Percentiles rank a stretch among this genome's conserved stretches.
phyloP scores from a whole-genome alignment of 1,284 basidiomycete species.

The Pyrrhoderma noxium region DNA sequence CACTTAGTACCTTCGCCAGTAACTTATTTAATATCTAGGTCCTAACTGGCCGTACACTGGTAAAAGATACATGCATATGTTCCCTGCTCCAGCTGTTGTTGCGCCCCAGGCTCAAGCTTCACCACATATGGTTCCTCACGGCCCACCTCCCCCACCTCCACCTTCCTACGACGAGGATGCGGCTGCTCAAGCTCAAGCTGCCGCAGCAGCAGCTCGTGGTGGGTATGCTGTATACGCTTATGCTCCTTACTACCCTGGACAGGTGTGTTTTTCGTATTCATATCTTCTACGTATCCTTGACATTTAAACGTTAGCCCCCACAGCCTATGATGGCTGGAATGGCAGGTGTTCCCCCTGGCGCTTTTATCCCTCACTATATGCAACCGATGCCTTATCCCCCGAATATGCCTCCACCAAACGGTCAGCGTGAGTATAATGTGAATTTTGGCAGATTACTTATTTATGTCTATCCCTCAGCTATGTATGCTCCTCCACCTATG shows the following conservation, averaged over 20 bases:
- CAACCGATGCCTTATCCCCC: conserved; percentile 75
- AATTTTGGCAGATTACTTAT: not conserved
- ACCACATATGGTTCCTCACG: conserved; percentile 59
- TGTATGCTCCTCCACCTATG: conserved; percentile 73
- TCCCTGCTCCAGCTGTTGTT: conserved; percentile 51
- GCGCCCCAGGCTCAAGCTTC: conserved; percentile 44
- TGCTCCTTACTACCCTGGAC: conserved; percentile 68
- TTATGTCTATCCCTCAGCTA: conserved; percentile 37
- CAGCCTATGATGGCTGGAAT: conserved; percentile 78
- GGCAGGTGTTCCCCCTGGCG: conserved; percentile 66
- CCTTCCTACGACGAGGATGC: conserved; percentile 70
- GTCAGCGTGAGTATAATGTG: conserved; percentile 32
- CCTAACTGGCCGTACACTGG: conserved; percentile 85
- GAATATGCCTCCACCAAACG: conserved; percentile 64
- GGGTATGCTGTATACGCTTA: conserved; percentile 61
- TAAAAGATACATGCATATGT: conserved; percentile 76
- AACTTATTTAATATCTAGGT: conserved; percentile 31
- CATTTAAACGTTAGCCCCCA: conserved; percentile 17
- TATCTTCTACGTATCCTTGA: conserved; percentile 1
- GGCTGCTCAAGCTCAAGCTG: conserved; percentile 40
- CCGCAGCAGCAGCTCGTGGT: conserved; percentile 34
- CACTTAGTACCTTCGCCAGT: conserved; percentile 1
- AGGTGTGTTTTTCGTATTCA: conserved; percentile 31
- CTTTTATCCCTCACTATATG: conserved; percentile 76
- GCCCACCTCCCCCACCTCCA: conserved; percentile 59